Evolutionary conservation across 176 grass and related monocot genomes (phyloP).

Genomic region (Thinopyrum elongatum): DNA sequence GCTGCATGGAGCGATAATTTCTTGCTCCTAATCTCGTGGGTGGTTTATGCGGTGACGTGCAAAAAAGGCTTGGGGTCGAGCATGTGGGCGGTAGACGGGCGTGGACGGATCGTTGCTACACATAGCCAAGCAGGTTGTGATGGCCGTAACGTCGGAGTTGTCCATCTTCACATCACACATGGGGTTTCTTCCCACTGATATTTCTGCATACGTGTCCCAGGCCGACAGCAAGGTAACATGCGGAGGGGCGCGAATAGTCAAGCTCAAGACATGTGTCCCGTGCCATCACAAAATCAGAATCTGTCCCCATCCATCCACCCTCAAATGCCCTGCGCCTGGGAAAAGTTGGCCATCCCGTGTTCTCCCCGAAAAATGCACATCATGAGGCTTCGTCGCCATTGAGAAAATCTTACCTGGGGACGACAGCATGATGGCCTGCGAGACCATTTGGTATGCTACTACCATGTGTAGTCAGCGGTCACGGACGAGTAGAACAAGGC

Average conservation of each 20-base stretch:
- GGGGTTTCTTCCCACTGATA: background rate
- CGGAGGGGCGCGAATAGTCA: background rate
- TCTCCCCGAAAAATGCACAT: background rate
- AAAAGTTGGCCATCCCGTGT: background rate
- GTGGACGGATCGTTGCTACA: background rate
- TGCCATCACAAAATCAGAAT: background rate
- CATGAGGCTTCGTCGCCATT: background rate
- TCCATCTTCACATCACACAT: background rate
- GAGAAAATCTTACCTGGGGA: background rate
- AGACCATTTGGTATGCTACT: background rate
- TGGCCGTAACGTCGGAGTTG: background rate
- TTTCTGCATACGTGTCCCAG: background rate
- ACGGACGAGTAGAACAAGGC: background rate
- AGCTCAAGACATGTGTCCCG: background rate
- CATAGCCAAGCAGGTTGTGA: background rate
- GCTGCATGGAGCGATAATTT: background rate
- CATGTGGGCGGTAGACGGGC: background rate
- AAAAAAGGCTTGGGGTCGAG: background rate
- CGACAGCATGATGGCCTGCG: background rate
- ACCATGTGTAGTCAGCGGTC: background rate
- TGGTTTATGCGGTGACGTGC: background rate
- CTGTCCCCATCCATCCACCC: background rate
- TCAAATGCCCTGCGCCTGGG: background rate
- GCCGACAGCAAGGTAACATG: slow-evolving; percentile 13
- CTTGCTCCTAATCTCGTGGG: background rate